phyloP scores from a whole-genome alignment of 2,329 filamentous ascomycete genomes.

The Colletotrichum echinochloae region DNA sequence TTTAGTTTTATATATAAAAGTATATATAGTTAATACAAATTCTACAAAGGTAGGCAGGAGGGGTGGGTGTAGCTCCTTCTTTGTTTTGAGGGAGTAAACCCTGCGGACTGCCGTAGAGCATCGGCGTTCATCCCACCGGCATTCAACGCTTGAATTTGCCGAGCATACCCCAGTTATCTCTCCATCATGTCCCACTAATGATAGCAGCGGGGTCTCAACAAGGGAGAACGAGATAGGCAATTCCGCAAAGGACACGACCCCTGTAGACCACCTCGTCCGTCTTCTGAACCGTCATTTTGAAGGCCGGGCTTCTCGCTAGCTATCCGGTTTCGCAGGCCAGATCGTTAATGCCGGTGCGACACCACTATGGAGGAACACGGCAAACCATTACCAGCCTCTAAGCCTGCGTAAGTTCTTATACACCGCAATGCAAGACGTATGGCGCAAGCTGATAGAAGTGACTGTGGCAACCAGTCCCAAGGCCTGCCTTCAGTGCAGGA shows the following conservation, averaged over 20 bases:
- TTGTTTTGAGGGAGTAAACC: too few relatives aligned
- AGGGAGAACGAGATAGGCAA: conserved; percentile 12
- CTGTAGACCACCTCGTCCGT: neutral
- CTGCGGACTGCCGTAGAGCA: too few relatives aligned
- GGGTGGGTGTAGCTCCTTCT: too few relatives aligned
- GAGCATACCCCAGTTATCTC: conserved; percentile 4
- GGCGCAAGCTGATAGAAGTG: neutral
- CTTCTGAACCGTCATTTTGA: neutral
- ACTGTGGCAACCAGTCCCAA: conserved; percentile 28
- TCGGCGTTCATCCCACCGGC: conserved; percentile 6
- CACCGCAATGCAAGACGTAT: neutral
- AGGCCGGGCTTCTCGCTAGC: neutral
- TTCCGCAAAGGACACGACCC: neutral
- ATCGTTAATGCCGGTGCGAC: too few relatives aligned
- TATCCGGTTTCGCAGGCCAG: neutral
- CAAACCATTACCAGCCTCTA: neutral
- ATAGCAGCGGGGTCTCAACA: conserved; percentile 5
- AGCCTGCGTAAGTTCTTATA: conserved; percentile 10
- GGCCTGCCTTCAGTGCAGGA: conserved; percentile 54
- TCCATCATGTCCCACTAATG: neutral
- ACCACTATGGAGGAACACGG: neutral
- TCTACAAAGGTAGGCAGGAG: too few relatives aligned
- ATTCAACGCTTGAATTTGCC: neutral
- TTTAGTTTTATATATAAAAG: too few relatives aligned
- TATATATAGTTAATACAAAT: too few relatives aligned